Conservation (phyloP, 352 stramenopile genomes). For the Elongisporangium prolatum region DNA sequence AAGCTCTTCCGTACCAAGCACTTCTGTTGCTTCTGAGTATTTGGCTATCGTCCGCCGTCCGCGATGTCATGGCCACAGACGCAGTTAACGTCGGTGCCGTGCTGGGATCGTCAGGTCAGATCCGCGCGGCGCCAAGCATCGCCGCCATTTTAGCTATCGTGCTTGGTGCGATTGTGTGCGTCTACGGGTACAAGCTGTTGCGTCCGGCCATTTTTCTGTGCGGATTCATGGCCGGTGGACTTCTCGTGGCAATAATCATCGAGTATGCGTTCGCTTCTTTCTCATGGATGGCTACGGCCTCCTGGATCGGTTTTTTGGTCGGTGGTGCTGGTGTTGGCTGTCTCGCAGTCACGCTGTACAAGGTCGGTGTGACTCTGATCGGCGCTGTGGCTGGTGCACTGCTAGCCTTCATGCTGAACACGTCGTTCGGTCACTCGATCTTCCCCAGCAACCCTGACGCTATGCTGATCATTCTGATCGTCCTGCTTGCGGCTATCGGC, state of each 20-base stretch:
- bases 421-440: constrained; percentile 30
- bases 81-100: constrained; percentile 5
- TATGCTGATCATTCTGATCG: constrained; percentile 34
- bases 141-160: constrained; percentile 44
- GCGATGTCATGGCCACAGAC: neutral
- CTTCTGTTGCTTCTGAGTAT: neutral
- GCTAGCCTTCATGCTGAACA: constrained; percentile 24
- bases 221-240: constrained; percentile 45
- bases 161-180: constrained; percentile 35
- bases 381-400: constrained; percentile 24
- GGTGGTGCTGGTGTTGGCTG: constrained; percentile 28
- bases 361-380: constrained; percentile 43
- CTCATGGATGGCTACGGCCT: constrained; percentile 35
- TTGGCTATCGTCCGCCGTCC: constrained; percentile 2
- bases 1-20: constrained; percentile 8
- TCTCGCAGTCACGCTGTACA: constrained; percentile 40
- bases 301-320: constrained; percentile 49
- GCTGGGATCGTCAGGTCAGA: constrained; percentile 12
- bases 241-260: constrained; percentile 36
- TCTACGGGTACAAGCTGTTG: constrained; percentile 47
- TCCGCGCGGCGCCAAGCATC: constrained; percentile 36
- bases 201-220: constrained; percentile 41
- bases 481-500: constrained; percentile 28
- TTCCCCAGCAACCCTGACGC: constrained; percentile 38
- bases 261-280: constrained; percentile 33